Conservation (phyloP, 2,329 filamentous ascomycete species). For the Trichophyton equinum region DNA sequence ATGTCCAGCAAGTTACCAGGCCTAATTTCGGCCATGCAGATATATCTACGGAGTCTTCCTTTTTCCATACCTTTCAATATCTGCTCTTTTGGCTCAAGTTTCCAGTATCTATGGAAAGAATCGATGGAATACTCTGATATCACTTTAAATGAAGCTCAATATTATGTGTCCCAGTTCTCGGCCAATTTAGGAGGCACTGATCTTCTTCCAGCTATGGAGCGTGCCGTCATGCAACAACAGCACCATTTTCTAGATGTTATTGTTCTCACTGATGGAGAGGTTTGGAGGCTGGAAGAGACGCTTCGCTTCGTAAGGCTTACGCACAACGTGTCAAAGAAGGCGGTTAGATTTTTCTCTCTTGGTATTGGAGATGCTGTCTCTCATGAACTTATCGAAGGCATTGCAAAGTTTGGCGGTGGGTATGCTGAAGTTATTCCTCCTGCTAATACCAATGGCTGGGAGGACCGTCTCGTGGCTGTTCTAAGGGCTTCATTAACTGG, state of each 20-base stretch:
- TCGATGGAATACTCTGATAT: not conserved
- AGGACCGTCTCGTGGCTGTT: not conserved
- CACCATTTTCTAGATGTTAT: conserved; percentile 1
- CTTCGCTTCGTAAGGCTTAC: conserved; percentile 4
- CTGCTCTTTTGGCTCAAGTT: conserved; percentile 7
- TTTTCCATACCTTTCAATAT: conserved; percentile 8
- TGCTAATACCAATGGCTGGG: not conserved
- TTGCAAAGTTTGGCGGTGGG: conserved; percentile 46
- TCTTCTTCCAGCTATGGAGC: conserved; percentile 4
- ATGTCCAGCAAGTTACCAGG: conserved; percentile 6
- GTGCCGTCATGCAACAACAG: not conserved
- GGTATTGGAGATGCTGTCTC: conserved; percentile 46
- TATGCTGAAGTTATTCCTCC: conserved; percentile 17
- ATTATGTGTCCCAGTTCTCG: not conserved
- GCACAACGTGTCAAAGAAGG: conserved; percentile 23
- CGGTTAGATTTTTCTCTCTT: conserved; percentile 42
- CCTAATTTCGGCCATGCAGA: conserved; percentile 3
- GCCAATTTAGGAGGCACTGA: conserved; percentile 8
- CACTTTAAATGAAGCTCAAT: not conserved
- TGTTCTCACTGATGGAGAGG: conserved; percentile 9
- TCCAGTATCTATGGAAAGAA: conserved; percentile 6
- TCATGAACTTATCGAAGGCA: conserved; percentile 45
- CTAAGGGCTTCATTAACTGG: not conserved
- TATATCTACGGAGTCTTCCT: conserved; percentile 8
- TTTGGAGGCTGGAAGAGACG: conserved; percentile 6